Percentiles rank a stretch among this genome's conserved stretches.
These are phyloP conservation scores for Fonsecaea pedrosoi DNA, from an alignment of 2,329 filamentous ascomycete species.

Conservation along the genomic window DNA sequence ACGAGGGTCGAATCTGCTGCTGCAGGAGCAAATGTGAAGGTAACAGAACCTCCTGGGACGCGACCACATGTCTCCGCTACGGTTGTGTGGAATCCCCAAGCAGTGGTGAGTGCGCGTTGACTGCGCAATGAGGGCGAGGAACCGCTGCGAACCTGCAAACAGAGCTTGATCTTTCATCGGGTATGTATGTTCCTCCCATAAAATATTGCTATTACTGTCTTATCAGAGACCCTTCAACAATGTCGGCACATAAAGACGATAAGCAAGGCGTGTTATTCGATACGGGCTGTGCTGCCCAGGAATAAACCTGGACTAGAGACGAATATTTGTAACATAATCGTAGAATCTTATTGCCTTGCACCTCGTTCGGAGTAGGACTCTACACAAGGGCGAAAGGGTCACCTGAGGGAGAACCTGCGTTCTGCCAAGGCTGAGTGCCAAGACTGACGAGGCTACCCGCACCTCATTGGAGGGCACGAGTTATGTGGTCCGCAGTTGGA, in stretches of 20 bases:
- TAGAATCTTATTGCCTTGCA: not conserved
- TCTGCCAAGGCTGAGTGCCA: not conserved
- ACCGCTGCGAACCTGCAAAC: not conserved
- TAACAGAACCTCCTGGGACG: not conserved
- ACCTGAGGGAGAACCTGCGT: not conserved
- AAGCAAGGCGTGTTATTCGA: not conserved
- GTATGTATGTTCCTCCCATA: not conserved
- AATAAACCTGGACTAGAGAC: not conserved
- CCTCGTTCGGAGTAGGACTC: not conserved
- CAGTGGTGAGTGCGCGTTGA: not conserved
- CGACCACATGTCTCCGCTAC: not conserved
- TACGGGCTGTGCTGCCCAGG: not conserved
- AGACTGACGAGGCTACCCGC: not conserved
- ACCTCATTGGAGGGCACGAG: conserved; percentile 8
- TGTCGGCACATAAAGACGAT: not conserved
- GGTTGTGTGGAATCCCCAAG: not conserved
- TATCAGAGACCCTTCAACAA: not conserved
- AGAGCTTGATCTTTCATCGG: too few species aligned
- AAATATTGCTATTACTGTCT: not conserved
- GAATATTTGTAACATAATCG: not conserved
- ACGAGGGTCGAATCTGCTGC: not conserved
- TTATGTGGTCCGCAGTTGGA: conserved; percentile 15
- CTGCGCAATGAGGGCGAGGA: not conserved
- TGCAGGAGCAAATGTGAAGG: not conserved
- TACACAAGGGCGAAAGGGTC: not conserved